These are phyloP conservation scores for Solanum corneliomulleri DNA, from an alignment of 257 asterid species.

Conservation along the genomic window DNA sequence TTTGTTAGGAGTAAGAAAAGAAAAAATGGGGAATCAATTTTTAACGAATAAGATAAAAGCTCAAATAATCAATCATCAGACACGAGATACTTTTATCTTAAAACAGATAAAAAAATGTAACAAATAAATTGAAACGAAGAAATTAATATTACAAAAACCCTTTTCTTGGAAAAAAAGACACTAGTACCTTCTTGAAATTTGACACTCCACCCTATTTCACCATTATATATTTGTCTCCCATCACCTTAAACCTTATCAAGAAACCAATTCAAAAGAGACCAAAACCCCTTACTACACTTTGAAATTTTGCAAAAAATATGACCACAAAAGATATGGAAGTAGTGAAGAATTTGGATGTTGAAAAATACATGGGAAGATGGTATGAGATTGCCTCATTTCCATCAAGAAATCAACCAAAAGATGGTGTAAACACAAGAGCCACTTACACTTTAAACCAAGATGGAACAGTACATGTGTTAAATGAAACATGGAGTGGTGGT, in stretches of 20 bases:
- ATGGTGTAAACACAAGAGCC: conserved; percentile 63
- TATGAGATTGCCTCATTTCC: conserved; percentile 85
- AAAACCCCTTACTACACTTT: neutral
- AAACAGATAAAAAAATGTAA: no score
- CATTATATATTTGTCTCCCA: neutral
- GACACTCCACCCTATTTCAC: neutral
- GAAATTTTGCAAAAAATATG: neutral
- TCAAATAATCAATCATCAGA: no score
- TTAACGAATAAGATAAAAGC: no score
- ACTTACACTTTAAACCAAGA: conserved; percentile 58
- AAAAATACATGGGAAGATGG: conserved; percentile 91
- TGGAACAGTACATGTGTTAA: conserved; percentile 60
- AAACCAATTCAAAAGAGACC: neutral
- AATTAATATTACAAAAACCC: neutral
- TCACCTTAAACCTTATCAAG: neutral
- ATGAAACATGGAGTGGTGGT: conserved; percentile 73
- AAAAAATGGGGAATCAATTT: no score
- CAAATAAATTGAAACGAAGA: accelerated
- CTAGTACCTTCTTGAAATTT: neutral
- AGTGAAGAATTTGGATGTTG: conserved; percentile 41
- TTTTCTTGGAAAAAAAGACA: neutral
- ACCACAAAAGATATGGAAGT: conserved; percentile 39
- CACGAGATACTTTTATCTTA: no score
- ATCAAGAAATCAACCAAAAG: conserved; percentile 52
- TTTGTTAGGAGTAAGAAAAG: no score